phyloP scores from a whole-genome alignment of 2,329 filamentous ascomycete genomes.

The Ceratocystis cubensis region DNA sequence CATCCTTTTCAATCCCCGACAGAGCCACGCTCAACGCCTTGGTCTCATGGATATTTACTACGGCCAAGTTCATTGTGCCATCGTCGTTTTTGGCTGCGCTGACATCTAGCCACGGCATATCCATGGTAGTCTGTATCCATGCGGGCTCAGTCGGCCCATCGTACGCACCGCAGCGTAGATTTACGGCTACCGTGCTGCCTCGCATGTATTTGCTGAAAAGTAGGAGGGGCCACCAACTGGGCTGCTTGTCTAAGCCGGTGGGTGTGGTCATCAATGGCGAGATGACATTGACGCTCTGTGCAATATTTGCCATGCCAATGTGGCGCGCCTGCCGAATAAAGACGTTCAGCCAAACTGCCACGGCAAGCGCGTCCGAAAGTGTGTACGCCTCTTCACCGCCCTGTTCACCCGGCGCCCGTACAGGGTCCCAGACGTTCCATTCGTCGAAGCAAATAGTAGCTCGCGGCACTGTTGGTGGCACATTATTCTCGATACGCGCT shows the following conservation, averaged over 20 bases:
- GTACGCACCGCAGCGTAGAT: conserved; percentile 53
- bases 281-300: conserved; percentile 67
- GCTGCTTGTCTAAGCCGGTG: conserved; percentile 53
- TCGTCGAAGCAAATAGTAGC: conserved; percentile 72
- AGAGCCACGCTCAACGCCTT: conserved; percentile 47
- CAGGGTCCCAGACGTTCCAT: conserved; percentile 74
- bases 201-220: conserved; percentile 56
- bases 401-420: conserved; percentile 54
- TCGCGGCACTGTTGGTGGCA: conserved; percentile 45
- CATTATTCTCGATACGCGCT: conserved; percentile 54
- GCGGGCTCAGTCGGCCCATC: conserved; percentile 51
- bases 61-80: conserved; percentile 52
- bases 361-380: conserved; percentile 62
- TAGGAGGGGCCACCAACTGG: conserved; percentile 62
- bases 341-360: conserved; percentile 62
- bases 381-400: conserved; percentile 64
- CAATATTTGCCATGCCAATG: conserved; percentile 68
- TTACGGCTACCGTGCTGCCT: conserved; percentile 53
- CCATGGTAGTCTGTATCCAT: conserved; percentile 53
- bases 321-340: conserved; percentile 59
- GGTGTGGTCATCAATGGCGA: conserved; percentile 60
- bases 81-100: conserved; percentile 46
- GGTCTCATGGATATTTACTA: conserved; percentile 58
- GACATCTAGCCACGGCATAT: conserved; percentile 59
- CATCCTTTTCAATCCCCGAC: conserved; percentile 38